These are phyloP conservation scores for Boletus tylopilopsis DNA, from an alignment of 768 basidiomycete genomes.

Conservation along the genomic window DNA sequence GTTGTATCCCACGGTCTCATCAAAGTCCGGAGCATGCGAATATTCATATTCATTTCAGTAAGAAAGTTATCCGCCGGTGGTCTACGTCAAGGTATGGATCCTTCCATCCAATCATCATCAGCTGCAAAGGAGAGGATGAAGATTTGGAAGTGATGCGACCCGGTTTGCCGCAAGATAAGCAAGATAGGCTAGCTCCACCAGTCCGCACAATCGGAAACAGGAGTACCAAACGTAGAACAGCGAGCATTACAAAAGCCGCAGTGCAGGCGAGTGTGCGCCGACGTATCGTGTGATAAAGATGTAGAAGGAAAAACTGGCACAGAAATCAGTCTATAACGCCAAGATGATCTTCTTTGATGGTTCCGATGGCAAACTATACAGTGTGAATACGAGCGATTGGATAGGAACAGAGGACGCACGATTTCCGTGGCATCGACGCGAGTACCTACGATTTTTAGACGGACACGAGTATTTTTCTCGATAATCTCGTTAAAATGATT, in stretches of 20 bases:
- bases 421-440: conserved; percentile 98
- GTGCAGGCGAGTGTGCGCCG: neutral
- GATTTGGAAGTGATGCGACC: too few relatives aligned
- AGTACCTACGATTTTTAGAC: conserved; percentile 97
- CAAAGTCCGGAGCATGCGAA: too few relatives aligned
- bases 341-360: conserved; percentile 96
- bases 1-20: too few relatives aligned
- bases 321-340: conserved; percentile 75
- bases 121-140: too few relatives aligned
- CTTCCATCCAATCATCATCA: too few relatives aligned
- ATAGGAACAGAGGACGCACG: conserved; percentile 44
- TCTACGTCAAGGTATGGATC: too few relatives aligned
- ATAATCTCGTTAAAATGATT: conserved; percentile 56
- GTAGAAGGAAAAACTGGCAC: neutral
- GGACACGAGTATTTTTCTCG: conserved; percentile 87
- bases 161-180: too few relatives aligned
- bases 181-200: too few relatives aligned
- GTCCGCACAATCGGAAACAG: neutral
- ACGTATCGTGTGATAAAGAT: neutral
- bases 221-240: neutral
- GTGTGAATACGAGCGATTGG: conserved; percentile 1
- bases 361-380: conserved; percentile 91
- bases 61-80: too few relatives aligned
- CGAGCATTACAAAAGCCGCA: conserved; percentile 3
- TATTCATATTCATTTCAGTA: too few relatives aligned